A percentile compares a stretch with the other conserved stretches of the same genome.
Conservation (phyloP, 768 basidiomycete species). For the Lactarius akahatsu region DNA sequence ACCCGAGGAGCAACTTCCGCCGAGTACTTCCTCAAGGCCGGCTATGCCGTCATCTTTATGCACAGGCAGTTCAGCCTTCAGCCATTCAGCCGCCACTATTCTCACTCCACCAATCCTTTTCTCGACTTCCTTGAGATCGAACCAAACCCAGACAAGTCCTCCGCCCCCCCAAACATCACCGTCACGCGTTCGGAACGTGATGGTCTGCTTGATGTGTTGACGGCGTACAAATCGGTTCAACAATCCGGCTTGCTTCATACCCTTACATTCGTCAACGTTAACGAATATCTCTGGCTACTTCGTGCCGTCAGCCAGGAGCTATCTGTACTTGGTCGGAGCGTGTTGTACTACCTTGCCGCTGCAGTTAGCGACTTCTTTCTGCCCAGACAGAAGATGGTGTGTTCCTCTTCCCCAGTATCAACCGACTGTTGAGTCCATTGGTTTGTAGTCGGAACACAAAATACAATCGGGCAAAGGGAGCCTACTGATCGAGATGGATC, state of each 20-base stretch:
- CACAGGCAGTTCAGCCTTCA: constrained; percentile 97
- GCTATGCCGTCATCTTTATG: constrained; percentile 98
- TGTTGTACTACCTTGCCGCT: constrained; percentile 96
- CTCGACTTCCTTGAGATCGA: constrained; percentile 88
- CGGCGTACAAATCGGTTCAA: constrained; percentile 79
- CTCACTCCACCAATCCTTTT: constrained; percentile 97
- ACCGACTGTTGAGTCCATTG: constrained; percentile 1
- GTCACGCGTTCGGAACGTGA: constrained; percentile 65
- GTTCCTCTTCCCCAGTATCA: constrained; percentile 31
- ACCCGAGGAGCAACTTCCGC: constrained; percentile 97
- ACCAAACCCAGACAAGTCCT: constrained; percentile 21
- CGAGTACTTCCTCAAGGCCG: constrained; percentile 92
- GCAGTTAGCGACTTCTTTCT: constrained; percentile 99
- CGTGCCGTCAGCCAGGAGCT: constrained; percentile 81
- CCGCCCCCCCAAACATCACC: constrained; percentile 48
- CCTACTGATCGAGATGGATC: constrained; percentile 95
- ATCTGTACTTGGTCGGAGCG: constrained; percentile 60
- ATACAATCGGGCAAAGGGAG: constrained; percentile 97
- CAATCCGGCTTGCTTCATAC: constrained; percentile 72
- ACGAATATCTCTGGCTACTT: constrained; percentile 94
- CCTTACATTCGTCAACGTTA: constrained; percentile 88
- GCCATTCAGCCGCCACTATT: constrained; percentile 97
- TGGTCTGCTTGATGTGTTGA: constrained; percentile 69
- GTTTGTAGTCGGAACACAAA: constrained; percentile 89
- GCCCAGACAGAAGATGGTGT: constrained; percentile 84